phyloP scores from a whole-genome alignment of 139 green algal genomes.

The Microglena sp. region DNA sequence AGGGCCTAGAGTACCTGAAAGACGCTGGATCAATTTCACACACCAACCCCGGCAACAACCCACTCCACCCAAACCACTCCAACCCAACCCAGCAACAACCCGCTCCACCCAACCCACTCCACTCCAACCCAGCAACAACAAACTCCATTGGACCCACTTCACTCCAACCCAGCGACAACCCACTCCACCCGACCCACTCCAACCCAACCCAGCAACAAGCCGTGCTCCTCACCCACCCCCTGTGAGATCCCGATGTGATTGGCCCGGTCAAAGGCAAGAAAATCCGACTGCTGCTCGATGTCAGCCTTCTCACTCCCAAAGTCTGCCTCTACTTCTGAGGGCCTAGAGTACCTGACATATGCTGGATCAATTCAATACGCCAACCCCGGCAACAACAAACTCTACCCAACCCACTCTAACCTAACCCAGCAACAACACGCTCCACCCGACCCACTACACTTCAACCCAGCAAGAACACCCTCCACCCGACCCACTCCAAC shows the following conservation, averaged over 20 bases:
- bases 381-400: not conserved
- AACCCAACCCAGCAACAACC: not conserved
- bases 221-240: not conserved
- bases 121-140: not conserved
- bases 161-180: not conserved
- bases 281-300: not conserved
- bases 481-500: not conserved
- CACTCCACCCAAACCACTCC: not conserved
- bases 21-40: too few species aligned
- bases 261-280: not conserved
- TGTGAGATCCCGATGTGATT: not conserved
- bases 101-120: not conserved
- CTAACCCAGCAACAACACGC: not conserved
- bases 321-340: not conserved
- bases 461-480: not conserved
- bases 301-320: not conserved
- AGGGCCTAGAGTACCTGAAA: too few species aligned
- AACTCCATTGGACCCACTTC: not conserved
- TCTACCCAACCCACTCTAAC: not conserved
- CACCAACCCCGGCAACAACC: not conserved
- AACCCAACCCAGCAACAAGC: not conserved
- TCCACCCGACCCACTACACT: not conserved
- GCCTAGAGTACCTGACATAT: conserved; percentile 6
- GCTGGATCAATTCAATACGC: conserved; percentile 17
- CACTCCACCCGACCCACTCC: not conserved